These are phyloP conservation scores for Neurospora pannonica DNA, from an alignment of 495 filamentous ascomycete species.

Conservation along the genomic window DNA sequence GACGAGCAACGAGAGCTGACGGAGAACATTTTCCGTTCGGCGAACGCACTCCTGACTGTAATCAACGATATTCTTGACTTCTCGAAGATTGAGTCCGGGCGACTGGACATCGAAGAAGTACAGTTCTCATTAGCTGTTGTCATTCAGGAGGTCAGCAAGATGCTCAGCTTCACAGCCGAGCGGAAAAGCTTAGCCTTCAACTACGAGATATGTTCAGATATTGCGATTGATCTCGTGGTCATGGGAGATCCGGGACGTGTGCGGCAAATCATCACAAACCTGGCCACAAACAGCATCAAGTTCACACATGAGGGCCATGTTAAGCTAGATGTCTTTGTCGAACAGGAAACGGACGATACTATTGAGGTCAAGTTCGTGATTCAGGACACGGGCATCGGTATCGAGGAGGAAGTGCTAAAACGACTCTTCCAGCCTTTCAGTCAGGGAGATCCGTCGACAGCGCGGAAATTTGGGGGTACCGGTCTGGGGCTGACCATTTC, in stretches of 20 bases:
- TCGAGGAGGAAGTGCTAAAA: constrained; percentile 62
- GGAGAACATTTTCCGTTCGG: constrained; percentile 71
- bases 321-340: constrained; percentile 39
- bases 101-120: constrained; percentile 63
- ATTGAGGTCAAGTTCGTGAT: constrained; percentile 53
- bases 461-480: constrained; percentile 69
- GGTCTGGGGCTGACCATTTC: constrained; percentile 74
- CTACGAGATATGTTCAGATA: constrained; percentile 33
- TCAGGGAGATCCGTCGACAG: constrained; percentile 72
- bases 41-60: constrained; percentile 70
- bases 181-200: constrained; percentile 50
- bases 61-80: constrained; percentile 89
- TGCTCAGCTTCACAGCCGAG: constrained; percentile 50
- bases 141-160: constrained; percentile 59
- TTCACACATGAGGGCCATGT: constrained; percentile 71
- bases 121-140: constrained; percentile 69
- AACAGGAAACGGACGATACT: constrained; percentile 37
- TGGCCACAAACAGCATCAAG: constrained; percentile 84
- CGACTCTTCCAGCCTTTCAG: constrained; percentile 79
- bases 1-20: constrained; percentile 65
- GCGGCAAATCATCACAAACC: constrained; percentile 74
- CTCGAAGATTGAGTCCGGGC: constrained; percentile 75
- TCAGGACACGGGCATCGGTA: constrained; percentile 77
- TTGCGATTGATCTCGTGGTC: constrained; percentile 38
- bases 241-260: constrained; percentile 73